phyloP scores from a whole-genome alignment of 2,329 filamentous ascomycete species.

The Xylariaceae sp. region DNA sequence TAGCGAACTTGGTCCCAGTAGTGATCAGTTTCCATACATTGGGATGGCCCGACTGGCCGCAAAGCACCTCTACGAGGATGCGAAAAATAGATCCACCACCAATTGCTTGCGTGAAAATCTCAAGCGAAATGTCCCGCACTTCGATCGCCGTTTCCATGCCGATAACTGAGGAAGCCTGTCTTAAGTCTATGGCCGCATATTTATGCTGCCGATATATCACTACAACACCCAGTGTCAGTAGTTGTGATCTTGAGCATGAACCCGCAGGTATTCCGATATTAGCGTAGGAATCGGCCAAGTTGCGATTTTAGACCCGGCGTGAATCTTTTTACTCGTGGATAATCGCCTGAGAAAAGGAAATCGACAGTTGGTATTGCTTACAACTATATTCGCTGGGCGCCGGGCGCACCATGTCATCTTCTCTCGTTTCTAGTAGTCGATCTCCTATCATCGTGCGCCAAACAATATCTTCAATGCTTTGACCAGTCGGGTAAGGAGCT shows the following conservation, averaged over 20 bases:
- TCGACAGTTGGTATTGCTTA: not conserved
- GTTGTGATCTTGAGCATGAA: not conserved
- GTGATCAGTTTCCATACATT: slow-evolving; percentile 9
- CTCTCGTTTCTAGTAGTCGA: slow-evolving; percentile 3
- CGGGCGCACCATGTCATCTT: not conserved
- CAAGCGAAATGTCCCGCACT: slow-evolving; percentile 8
- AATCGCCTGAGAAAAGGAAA: not conserved
- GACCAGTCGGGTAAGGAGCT: slow-evolving; percentile 2
- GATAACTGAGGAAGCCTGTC: slow-evolving; percentile 1
- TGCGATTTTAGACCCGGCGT: no score
- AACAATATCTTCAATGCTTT: slow-evolving; percentile 8
- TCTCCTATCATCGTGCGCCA: slow-evolving; percentile 14
- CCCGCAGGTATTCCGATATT: not conserved
- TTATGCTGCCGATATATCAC: slow-evolving; percentile 9
- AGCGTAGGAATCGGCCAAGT: no score
- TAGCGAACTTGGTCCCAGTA: slow-evolving; percentile 6
- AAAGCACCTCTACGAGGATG: slow-evolving; percentile 6
- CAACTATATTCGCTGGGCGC: slow-evolving; percentile 4
- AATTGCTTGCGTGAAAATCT: slow-evolving; percentile 2
- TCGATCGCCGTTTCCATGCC: not conserved
- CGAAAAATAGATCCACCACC: slow-evolving; percentile 9
- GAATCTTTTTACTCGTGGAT: no score
- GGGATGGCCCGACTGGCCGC: slow-evolving; percentile 12
- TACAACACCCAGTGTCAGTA: not conserved
- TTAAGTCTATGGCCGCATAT: not conserved